Evolutionary conservation across 2,329 filamentous ascomycete species (phyloP), one percentile per base, ranked within the genome.

Genomic region (Colletotrichum theobromicola): DNA sequence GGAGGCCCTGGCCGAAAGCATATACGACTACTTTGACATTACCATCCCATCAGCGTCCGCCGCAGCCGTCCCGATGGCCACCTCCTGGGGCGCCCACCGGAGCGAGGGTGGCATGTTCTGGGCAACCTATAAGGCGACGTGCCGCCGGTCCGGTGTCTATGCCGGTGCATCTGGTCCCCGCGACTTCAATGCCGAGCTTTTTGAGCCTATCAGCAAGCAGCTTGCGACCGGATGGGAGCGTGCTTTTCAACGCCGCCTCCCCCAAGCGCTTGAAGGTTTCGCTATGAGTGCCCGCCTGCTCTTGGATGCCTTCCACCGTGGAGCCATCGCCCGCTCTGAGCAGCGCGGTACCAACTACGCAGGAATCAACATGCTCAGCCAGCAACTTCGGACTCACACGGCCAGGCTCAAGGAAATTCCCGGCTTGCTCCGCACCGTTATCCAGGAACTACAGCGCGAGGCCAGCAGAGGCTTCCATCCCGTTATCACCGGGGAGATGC

Each of bases 161-260:
- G 4, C 58, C 7, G 78, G 79, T 5, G 37, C 69, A 15, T 61
- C 70, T 28, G 77, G 79, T 8, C 63, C 21, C n/a, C 6, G 65
- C 5, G 76, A 82, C 66, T 80, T 81, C 72, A 81, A 82, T 24
- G 74, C 58, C 2, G 80, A 82, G 46, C 79, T 82, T 7, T 77
- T 79, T 7, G 74, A 76, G 12, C 79, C 79, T 1, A 77, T 81
- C 12, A 66, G 70, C 2, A 77, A 64, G 16, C 65, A 69, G 4
- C 69, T 82, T 16, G 76, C 75, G 5, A 55, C n/a, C 5, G 70
- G 67, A 7, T 82, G 80, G 81, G 80, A 81, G 32, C 75, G 74
- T 10, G 72, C 78, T 21, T 82, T 82, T n/a, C 78, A 78, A 35
- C 78, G 75, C 8, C 77, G 74, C 2, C 67, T 81, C 2, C 79